Evolutionary conservation across 2,329 filamentous ascomycete genomes (phyloP).

Genomic region (Nannizzia gypsea): DNA sequence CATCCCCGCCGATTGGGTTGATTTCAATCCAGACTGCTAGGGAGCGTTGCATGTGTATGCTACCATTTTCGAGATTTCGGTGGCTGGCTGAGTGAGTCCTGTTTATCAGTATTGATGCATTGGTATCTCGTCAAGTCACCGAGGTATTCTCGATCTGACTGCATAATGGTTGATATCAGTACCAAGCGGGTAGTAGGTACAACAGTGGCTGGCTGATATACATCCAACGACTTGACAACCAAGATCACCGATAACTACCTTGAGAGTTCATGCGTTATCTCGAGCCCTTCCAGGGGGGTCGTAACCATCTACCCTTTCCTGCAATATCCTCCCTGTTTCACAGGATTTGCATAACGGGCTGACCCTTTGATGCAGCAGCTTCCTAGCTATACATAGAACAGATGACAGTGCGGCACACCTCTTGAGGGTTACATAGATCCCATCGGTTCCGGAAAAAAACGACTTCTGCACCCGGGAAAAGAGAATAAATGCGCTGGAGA

Average conservation of each 20-base stretch:
- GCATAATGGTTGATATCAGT: neutral
- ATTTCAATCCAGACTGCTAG: neutral
- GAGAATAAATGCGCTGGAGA: no score
- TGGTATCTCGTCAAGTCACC: neutral
- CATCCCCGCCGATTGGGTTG: neutral
- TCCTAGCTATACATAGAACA: no score
- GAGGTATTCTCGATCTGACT: neutral
- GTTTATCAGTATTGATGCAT: no score
- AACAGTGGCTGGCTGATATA: neutral
- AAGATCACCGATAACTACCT: neutral
- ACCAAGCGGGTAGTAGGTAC: neutral
- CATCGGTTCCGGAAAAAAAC: no score
- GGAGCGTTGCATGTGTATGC: neutral
- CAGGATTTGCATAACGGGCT: neutral
- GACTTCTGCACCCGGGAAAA: no score
- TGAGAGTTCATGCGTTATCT: neutral
- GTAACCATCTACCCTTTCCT: neutral
- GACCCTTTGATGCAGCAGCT: no score
- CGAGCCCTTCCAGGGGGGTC: neutral
- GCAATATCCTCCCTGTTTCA: neutral
- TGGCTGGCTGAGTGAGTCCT: neutral
- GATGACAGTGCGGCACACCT: no score
- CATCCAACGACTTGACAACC: neutral
- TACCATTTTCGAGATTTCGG: neutral
- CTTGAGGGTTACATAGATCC: no score